Conservation (phyloP, 805 yeast species). For the Saccharomycopsis sp. region DNA sequence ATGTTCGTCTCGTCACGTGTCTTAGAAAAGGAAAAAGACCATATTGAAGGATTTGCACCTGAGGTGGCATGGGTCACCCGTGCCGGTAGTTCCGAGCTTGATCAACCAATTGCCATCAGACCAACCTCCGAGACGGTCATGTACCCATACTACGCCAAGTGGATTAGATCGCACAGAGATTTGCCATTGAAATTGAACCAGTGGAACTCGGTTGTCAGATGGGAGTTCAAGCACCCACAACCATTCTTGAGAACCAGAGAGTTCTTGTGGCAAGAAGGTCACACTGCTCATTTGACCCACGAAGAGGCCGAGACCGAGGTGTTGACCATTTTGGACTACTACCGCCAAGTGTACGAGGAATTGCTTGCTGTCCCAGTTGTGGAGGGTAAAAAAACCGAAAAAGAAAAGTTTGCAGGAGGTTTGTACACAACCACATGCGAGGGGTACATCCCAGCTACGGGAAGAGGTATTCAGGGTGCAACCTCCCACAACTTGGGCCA, state of each 20-base stretch:
- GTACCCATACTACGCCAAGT: constrained; percentile 98
- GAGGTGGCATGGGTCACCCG: constrained; percentile 99
- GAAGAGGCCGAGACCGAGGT: constrained; percentile 84
- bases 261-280: constrained; percentile 99
- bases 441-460: constrained; percentile 96
- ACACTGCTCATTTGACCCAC: constrained; percentile 87
- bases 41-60: constrained; percentile 98
- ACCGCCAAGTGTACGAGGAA: constrained; percentile 80
- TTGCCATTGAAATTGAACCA: constrained; percentile 94
- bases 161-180: constrained; percentile 98
- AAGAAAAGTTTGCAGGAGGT: constrained; percentile 99
- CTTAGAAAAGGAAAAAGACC: constrained; percentile 96
- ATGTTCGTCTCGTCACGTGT: constrained; percentile 94
- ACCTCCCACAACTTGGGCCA: constrained; percentile 97
- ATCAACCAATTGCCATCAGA: constrained; percentile 97
- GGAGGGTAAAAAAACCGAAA: constrained; percentile 92
- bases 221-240: constrained; percentile 99
- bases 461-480: constrained; percentile 99
- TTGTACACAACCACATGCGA: constrained; percentile 91
- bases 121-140: constrained; percentile 99
- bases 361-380: constrained; percentile 95
- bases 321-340: constrained; percentile 74
- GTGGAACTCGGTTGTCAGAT: constrained; percentile 99
- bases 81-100: constrained; percentile 91
- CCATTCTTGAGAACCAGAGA: constrained; percentile 98